Evolutionary conservation across 1,139 yeast genomes (phyloP).

Genomic region (Hemisphaericaspora lyxosophila): DNA sequence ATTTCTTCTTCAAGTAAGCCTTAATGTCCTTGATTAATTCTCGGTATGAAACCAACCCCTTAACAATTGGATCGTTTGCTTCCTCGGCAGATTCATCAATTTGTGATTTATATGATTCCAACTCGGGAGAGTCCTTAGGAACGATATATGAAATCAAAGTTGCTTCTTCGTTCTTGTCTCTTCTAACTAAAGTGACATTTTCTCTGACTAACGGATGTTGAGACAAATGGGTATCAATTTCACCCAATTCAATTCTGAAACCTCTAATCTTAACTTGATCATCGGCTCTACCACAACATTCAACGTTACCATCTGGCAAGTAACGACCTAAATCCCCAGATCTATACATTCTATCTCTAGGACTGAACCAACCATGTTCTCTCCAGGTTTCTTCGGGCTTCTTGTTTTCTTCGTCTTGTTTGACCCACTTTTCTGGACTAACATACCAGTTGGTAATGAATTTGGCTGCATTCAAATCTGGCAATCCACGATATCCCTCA

Average conservation of each 20-base stretch:
- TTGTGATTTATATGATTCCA: constrained; percentile 50
- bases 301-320: constrained; percentile 95
- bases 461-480: constrained; percentile 83
- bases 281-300: constrained; percentile 98
- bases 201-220: constrained; percentile 91
- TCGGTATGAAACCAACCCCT: constrained; percentile 75
- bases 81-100: constrained; percentile 34
- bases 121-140: constrained; percentile 67
- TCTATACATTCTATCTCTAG: constrained; percentile 92
- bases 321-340: constrained; percentile 98
- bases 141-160: constrained; percentile 89
- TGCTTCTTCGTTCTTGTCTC: constrained; percentile 91
- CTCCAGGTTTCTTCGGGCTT: constrained; percentile 59
- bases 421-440: constrained; percentile 58
- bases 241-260: constrained; percentile 96
- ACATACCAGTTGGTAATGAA: constrained; percentile 91
- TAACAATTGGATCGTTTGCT: constrained; percentile 65
- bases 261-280: constrained; percentile 99
- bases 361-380: constrained; percentile 80
- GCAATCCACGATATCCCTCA: constrained; percentile 90
- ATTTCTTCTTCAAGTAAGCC: constrained; percentile 77
- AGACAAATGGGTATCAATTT: constrained; percentile 94
- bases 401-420: constrained; percentile 43
- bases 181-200: constrained; percentile 87
- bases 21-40: constrained; percentile 79